Conservation (phyloP, 176 grass and related monocot genomes). For the Oryza rufipogon region DNA sequence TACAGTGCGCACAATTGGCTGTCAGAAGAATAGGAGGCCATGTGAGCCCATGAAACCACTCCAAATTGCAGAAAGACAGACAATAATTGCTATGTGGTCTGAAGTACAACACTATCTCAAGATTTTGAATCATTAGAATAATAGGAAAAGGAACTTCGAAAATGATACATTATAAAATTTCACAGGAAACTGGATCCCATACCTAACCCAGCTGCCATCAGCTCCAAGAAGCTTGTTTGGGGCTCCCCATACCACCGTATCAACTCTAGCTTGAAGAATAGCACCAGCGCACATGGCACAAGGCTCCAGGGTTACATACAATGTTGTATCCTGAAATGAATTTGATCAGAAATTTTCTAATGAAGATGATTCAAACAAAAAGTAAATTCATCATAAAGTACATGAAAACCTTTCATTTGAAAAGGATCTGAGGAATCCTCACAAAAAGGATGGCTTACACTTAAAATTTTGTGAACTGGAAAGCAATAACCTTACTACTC, state of each 20-base stretch:
- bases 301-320: slow-evolving; percentile 96
- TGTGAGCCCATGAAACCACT: not conserved
- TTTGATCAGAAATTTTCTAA: slow-evolving; percentile 31
- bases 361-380: not conserved
- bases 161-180: slow-evolving; percentile 14
- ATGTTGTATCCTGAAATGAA: slow-evolving; percentile 73
- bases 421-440: not conserved
- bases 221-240: slow-evolving; percentile 94
- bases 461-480: not conserved
- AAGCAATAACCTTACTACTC: not conserved
- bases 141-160: not conserved
- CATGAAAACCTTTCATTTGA: slow-evolving; percentile 11
- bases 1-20: not conserved
- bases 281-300: slow-evolving; percentile 97
- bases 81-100: not conserved
- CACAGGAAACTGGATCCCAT: slow-evolving; percentile 29
- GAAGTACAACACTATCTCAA: not conserved
- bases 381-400: slow-evolving; percentile 15
- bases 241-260: slow-evolving; percentile 95
- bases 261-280: slow-evolving; percentile 94
- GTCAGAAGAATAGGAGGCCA: not conserved
- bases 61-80: not conserved
- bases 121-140: not conserved
- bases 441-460: not conserved
- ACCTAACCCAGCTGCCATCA: slow-evolving; percentile 99